Evolutionary conservation across 768 basidiomycete genomes (phyloP), one percentile per base, ranked within the genome.

Genomic region (Jaapia argillacea): DNA sequence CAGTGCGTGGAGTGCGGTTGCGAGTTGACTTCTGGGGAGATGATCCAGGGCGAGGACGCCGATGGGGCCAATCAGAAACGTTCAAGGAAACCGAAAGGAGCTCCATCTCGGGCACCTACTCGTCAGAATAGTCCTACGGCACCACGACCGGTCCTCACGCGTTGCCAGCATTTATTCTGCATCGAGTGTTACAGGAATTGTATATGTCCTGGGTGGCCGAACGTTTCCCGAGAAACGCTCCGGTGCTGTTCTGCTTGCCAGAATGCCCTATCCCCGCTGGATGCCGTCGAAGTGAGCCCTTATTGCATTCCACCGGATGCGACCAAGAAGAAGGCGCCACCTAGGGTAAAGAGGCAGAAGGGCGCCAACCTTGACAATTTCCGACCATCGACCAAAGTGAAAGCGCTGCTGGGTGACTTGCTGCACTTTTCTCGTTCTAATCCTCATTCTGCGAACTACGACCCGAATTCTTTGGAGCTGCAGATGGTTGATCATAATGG

Each of bases 161-260:
- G 85, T 48, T 99, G 96, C 59, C 87, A 91, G 54, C 96, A 99
- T 60, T 71, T 98, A 24, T 97, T 87, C 61, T 99, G 96, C 63
- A 53, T 81, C 6, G 66, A 66, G 22, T 99, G 96, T 63, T 98
- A 91, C 72, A 78, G 82, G 31, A 65, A 70, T 48, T 75, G 74
- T n/a, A 75, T 91, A 33, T 87, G 73, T 49, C 74, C 88, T 20
- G 78, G 75, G 21, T 97, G 86, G 84, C 87, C 91, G 1, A 76
- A 81, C 47, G 72, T 81, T 33, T 51, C 71, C 16, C 60, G 73
- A 18, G 78, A 80, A 42, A 59, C 67, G n/a, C 64, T 60, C 40
- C 72, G 77, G 14, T 67, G 71, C 5, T 99, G 96, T 58, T 77
- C 84, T 14, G 75, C 79, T 6, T 99, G 96, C 60, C 79, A 85